These are phyloP conservation scores for Neurospora sp. DNA, from an alignment of 495 filamentous ascomycete genomes.

Conservation along the genomic window DNA sequence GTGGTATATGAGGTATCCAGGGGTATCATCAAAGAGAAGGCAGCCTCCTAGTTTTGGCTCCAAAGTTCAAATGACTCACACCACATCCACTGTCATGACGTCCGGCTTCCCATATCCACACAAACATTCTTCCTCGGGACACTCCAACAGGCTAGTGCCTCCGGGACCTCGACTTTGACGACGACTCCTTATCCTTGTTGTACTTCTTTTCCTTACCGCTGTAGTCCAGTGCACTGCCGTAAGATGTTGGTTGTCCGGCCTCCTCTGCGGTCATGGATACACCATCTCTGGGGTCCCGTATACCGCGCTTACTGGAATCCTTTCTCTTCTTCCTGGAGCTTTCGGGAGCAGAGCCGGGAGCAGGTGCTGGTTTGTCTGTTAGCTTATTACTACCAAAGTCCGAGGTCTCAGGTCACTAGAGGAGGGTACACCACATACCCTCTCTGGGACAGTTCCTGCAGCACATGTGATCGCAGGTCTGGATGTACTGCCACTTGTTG, in stretches of 20 bases:
- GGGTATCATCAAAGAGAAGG: neutral
- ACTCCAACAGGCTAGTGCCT: neutral
- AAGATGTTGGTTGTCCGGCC: slow-evolving; percentile 4
- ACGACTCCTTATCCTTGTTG: neutral
- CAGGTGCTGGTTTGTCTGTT: too few relatives aligned
- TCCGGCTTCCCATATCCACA: neutral
- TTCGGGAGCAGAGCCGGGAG: too few relatives aligned
- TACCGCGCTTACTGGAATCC: too few relatives aligned
- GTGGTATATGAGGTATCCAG: neutral
- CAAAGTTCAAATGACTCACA: neutral
- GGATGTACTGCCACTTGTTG: too few relatives aligned
- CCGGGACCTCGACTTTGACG: neutral
- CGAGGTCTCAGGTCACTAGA: too few relatives aligned
- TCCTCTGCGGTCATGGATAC: neutral
- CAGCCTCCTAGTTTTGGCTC: neutral
- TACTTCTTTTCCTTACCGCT: slow-evolving; percentile 6
- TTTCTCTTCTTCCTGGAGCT: too few relatives aligned
- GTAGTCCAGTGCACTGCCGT: slow-evolving; percentile 14
- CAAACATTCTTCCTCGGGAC: neutral
- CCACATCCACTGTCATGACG: neutral
- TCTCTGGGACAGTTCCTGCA: too few relatives aligned
- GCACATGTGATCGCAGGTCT: too few relatives aligned
- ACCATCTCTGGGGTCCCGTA: too few relatives aligned
- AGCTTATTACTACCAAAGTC: too few relatives aligned
- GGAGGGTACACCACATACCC: too few relatives aligned